Evolutionary conservation across 2,329 filamentous ascomycete genomes (phyloP).

Genomic region (Colletotrichum falcatum): DNA sequence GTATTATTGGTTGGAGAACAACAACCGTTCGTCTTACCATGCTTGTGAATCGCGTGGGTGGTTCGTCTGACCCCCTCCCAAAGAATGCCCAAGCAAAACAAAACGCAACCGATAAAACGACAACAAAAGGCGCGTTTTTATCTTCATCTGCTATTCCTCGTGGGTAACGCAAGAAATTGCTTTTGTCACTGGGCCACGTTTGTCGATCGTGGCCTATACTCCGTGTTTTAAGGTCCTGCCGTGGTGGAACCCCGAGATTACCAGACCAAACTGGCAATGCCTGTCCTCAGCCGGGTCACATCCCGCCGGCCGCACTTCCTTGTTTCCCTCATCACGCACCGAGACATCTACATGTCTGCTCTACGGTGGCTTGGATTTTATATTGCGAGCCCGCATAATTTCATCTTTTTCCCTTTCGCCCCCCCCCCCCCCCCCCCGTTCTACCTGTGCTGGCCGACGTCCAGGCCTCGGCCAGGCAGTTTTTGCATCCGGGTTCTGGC

Average conservation of each 20-base stretch:
- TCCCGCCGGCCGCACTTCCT: neutral
- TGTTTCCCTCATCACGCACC: neutral
- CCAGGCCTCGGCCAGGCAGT: neutral
- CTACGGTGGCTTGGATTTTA: neutral
- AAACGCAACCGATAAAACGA: neutral
- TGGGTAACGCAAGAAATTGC: neutral
- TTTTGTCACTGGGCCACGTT: neutral
- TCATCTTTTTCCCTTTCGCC: neutral
- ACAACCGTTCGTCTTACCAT: neutral
- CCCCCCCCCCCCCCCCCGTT: neutral
- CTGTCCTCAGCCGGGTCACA: neutral
- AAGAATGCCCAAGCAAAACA: neutral
- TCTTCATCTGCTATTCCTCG: too few species aligned
- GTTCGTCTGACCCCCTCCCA: neutral
- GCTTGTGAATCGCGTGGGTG: too few species aligned
- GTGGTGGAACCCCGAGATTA: constrained; percentile 11
- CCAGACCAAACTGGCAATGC: neutral
- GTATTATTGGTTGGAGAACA: neutral
- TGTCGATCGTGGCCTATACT: neutral
- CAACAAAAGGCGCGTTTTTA: neutral
- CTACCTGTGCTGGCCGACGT: neutral
- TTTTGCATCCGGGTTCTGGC: too few species aligned
- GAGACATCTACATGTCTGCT: constrained; percentile 1
- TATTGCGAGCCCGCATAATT: neutral
- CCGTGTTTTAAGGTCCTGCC: neutral